phyloP scores from a whole-genome alignment of 1,284 basidiomycete species.

The Thecaphora frezii region DNA sequence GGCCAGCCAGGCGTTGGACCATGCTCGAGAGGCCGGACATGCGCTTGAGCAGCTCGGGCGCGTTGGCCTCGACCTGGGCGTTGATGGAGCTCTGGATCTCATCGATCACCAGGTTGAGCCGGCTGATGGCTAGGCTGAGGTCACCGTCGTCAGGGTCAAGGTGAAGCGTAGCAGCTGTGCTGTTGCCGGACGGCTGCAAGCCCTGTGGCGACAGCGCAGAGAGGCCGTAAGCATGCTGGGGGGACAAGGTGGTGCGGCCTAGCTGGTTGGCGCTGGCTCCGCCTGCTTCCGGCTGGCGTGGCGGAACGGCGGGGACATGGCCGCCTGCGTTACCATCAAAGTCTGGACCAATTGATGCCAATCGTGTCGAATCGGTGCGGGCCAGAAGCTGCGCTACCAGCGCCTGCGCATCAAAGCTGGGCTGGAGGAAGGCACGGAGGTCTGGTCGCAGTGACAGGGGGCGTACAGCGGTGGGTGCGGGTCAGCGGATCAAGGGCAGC shows the following conservation, averaged over 20 bases:
- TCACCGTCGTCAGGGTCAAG: conserved; percentile 21
- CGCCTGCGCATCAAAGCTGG: conserved; percentile 17
- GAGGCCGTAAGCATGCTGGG: too few relatives aligned
- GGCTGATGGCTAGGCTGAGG: conserved; percentile 30
- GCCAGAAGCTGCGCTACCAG: not conserved
- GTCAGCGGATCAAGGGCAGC: too few relatives aligned
- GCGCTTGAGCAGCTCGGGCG: conserved; percentile 12
- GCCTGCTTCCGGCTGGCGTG: too few relatives aligned
- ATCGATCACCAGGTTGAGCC: conserved; percentile 38
- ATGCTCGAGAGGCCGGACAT: conserved; percentile 9
- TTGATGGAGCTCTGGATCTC: conserved; percentile 27
- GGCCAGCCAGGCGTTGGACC: conserved; percentile 7
- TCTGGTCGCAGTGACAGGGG: conserved; percentile 1
- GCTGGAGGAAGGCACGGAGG: conserved; percentile 20
- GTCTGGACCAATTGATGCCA: not conserved
- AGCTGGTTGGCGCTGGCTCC: too few relatives aligned
- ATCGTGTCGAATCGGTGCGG: not conserved
- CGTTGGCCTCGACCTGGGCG: conserved; percentile 18
- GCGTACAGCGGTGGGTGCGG: too few relatives aligned
- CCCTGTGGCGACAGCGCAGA: too few relatives aligned
- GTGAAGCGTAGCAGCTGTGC: not conserved
- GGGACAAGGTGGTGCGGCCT: too few relatives aligned
- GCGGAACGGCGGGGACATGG: too few relatives aligned
- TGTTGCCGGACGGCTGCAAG: too few relatives aligned
- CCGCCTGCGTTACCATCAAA: not conserved